Conservation (phyloP, 805 yeast genomes). For the Starmerella bombi region DNA sequence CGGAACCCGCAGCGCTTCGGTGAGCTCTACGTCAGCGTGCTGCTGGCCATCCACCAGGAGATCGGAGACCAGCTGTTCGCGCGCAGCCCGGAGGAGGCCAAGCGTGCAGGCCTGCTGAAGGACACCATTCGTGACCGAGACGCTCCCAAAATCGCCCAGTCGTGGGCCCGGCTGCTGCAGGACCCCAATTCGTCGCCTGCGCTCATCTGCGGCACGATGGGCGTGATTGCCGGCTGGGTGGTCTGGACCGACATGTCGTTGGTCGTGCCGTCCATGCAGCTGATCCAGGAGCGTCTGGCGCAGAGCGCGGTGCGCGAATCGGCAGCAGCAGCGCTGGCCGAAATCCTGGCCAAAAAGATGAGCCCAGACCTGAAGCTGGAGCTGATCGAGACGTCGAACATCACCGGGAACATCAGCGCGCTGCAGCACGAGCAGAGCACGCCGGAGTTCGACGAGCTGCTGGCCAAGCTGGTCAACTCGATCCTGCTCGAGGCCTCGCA, state of each 20-base stretch:
- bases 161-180: conserved; percentile 11
- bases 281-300: conserved; percentile 47
- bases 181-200: conserved; percentile 26
- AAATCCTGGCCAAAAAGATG: conserved; percentile 68
- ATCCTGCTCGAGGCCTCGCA: conserved; percentile 62
- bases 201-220: conserved; percentile 45
- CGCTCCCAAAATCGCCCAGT: conserved; percentile 33
- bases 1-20: conserved; percentile 31
- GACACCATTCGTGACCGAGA: conserved; percentile 72
- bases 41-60: conserved; percentile 70
- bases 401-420: conserved; percentile 38
- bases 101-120: conserved; percentile 59
- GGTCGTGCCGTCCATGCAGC: conserved; percentile 41
- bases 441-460: conserved; percentile 58
- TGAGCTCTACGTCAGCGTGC: conserved; percentile 64
- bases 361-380: conserved; percentile 56
- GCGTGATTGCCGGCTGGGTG: conserved; percentile 69
- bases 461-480: conserved; percentile 60
- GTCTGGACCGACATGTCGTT: conserved; percentile 84
- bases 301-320: conserved; percentile 34
- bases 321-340: conserved; percentile 45
- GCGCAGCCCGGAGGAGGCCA: conserved; percentile 44
- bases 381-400: conserved; percentile 52
- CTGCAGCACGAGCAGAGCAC: conserved; percentile 27
- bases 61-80: conserved; percentile 83